Conservation (phyloP, 495 filamentous ascomycete species). For the Penicillium verhagenii region DNA sequence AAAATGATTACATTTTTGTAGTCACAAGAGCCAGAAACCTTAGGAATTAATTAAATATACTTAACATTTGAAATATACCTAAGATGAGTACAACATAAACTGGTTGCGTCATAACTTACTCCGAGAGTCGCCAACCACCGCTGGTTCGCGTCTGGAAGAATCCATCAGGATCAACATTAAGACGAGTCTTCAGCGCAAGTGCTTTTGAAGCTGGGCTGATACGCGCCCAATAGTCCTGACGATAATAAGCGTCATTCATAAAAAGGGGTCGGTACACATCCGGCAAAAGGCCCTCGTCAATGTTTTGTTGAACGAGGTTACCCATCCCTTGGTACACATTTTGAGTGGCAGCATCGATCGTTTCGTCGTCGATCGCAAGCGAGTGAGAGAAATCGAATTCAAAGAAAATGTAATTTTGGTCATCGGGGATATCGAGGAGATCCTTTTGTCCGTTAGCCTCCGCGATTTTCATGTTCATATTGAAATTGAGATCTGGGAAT, state of each 20-base stretch:
- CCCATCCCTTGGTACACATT: slow-evolving; percentile 34
- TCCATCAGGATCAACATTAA: slow-evolving; percentile 53
- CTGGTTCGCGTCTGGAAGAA: slow-evolving; percentile 59
- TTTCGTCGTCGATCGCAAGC: slow-evolving; percentile 39
- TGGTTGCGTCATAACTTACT: not conserved
- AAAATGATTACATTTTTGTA: too few relatives aligned
- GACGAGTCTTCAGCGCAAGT: slow-evolving; percentile 37
- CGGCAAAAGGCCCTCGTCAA: slow-evolving; percentile 43
- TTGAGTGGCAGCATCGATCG: slow-evolving; percentile 51
- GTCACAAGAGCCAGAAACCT: too few relatives aligned
- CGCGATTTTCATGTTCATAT: not conserved
- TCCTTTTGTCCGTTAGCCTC: slow-evolving; percentile 34
- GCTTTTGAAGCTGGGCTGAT: slow-evolving; percentile 47
- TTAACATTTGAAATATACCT: not conserved
- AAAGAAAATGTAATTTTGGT: slow-evolving; percentile 54
- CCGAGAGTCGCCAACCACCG: slow-evolving; percentile 42
- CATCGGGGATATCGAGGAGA: slow-evolving; percentile 49
- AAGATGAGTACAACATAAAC: not conserved
- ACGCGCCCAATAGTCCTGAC: slow-evolving; percentile 59
- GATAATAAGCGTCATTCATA: slow-evolving; percentile 58
- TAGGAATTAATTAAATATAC: not conserved
- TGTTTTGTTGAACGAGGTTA: slow-evolving; percentile 33
- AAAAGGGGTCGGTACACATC: slow-evolving; percentile 57
- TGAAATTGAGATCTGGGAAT: not conserved
- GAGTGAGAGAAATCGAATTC: slow-evolving; percentile 57